Conservation (phyloP, 2,329 filamentous ascomycete genomes). For the Stagonosporopsis cucurbitacearum region DNA sequence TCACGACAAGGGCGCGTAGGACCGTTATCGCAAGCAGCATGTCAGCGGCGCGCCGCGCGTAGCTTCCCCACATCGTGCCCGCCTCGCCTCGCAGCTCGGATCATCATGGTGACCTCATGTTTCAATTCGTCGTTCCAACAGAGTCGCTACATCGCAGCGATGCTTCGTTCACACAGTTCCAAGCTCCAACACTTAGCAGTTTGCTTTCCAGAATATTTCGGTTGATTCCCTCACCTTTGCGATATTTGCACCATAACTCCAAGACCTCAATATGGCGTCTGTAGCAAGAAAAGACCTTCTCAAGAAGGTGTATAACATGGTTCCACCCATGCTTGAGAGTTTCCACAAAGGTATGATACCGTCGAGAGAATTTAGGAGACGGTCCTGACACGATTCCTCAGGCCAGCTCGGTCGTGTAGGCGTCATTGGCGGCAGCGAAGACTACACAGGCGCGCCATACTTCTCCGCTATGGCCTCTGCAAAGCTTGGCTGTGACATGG, state of each 20-base stretch:
- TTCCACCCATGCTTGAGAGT: constrained; percentile 91
- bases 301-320: constrained; percentile 81
- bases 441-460: constrained; percentile 97
- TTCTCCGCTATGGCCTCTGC: constrained; percentile 98
- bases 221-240: constrained; percentile 6
- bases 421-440: constrained; percentile 92
- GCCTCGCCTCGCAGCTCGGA: constrained; percentile 3
- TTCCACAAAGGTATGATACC: constrained; percentile 86
- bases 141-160: constrained; percentile 11
- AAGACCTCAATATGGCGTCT: constrained; percentile 52
- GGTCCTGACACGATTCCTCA: constrained; percentile 48
- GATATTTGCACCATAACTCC: neutral
- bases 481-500: constrained; percentile 88
- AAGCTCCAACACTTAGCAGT: neutral
- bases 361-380: neutral
- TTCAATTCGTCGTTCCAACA: neutral
- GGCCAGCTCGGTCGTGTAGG: constrained; percentile 90
- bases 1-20: neutral
- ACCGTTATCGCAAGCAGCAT: constrained; percentile 2
- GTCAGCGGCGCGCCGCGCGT: constrained; percentile 16
- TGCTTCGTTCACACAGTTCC: constrained; percentile 5
- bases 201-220: constrained; percentile 1
- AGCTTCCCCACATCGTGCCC: constrained; percentile 13
- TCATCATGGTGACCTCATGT: constrained; percentile 17
- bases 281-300: constrained; percentile 76